Base-by-base conservation (phyloP, 805 yeast genomes). In the Diddensiella transvaalensis region DNA sequence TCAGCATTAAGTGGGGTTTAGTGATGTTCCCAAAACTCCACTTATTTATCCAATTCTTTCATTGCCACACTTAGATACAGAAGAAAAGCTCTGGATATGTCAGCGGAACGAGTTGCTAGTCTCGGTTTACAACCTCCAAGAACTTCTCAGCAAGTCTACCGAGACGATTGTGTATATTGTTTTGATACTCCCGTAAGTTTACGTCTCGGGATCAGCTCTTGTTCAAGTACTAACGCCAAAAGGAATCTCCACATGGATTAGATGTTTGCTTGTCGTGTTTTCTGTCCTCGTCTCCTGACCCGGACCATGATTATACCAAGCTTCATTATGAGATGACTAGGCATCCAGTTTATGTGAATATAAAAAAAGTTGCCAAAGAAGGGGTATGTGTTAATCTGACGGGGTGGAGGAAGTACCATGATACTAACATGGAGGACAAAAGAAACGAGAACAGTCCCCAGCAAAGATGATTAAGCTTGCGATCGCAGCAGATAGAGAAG, bases 111-210 rank as follows among this genome's bases (percentile, higher is more conserved):
- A 8, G 15, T 35, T 35, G 6, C 15, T 8, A 35, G 38, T 35
- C 44, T 49, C 17, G 36, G 38, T 21, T 33, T 58, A 35, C 41
- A 44, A 36, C 60, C 60, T 10, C 60, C 60, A 2, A 19, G 33
- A 11, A 5, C 45, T 4, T 24, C 39, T 18, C 51, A 54, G 21
- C 70, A 74, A 2, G 79, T 90, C 15, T 82, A 80, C 60, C 90
- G 87, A 61, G 97, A 91, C 68, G 96, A 89, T 56, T 90, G 97
- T 62, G 85, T 85, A 70, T 91, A 78, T 67, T 84, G 90, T 46
- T 91, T 85, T 61, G 91, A 82, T 52, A 80, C 87, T 0, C 78
- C 87, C 3, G 71, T 66, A 49, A 19, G 66, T 67, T 19, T 22
- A 3, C 19, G 30, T 15, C 19, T 3, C 2, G 38, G 19, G 33